Percentiles rank a stretch among this genome's conserved stretches.
Conservation (phyloP, 139 green algal species). For the Tetraselmis chui region DNA sequence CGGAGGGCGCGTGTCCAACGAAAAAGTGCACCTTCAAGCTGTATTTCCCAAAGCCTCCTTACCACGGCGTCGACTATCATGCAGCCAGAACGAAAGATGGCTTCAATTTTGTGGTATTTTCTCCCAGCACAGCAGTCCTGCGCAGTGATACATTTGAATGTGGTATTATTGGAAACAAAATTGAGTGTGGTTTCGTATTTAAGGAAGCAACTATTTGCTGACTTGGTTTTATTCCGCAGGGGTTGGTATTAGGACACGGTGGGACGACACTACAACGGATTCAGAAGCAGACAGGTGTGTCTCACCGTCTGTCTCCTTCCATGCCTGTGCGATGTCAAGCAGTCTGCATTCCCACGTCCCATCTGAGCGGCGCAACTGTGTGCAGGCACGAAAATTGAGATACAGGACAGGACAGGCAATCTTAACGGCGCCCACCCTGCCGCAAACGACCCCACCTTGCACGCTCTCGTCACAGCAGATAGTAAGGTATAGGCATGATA, state of each 20-base stretch:
- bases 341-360: too few relatives aligned
- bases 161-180: too few relatives aligned
- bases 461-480: constrained; percentile 15
- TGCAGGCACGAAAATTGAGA: neutral
- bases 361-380: too few relatives aligned
- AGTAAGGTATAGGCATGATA: too few relatives aligned
- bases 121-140: too few relatives aligned
- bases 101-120: constrained; percentile 3
- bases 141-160: too few relatives aligned
- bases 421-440: constrained; percentile 12
- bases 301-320: too few relatives aligned
- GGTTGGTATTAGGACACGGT: neutral
- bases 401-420: neutral
- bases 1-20: neutral
- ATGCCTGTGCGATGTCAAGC: too few relatives aligned
- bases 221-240: too few relatives aligned
- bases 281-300: neutral
- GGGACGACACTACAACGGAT: neutral
- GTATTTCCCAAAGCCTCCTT: neutral
- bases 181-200: too few relatives aligned
- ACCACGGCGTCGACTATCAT: neutral
- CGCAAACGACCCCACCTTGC: constrained; percentile 12
- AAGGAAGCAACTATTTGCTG: too few relatives aligned
- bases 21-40: neutral
- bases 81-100: constrained; percentile 1